Evolutionary conservation across 2,329 filamentous ascomycete species (phyloP).

Genomic region (Colletotrichum euphorbiae): DNA sequence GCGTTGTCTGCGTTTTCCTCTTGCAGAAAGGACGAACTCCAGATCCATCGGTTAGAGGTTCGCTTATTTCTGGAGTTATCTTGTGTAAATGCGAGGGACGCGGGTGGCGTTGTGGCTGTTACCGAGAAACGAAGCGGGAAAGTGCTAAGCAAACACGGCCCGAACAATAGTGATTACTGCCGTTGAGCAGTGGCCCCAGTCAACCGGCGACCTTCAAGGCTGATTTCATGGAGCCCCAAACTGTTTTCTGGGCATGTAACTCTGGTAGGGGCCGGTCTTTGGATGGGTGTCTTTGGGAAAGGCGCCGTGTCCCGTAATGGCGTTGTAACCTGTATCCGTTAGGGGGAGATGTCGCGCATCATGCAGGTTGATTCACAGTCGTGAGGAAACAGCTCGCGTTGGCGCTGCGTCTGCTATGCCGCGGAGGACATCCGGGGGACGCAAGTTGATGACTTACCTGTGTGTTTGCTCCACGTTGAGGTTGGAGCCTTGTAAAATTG

Average conservation of each 20-base stretch:
- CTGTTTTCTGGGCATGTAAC: no score
- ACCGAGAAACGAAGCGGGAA: constrained; percentile 12
- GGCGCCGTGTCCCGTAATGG: not conserved
- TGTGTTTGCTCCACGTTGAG: constrained; percentile 13
- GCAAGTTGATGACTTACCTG: not conserved
- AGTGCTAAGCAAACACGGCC: constrained; percentile 20
- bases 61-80: not conserved
- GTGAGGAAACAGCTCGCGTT: not conserved
- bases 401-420: not conserved
- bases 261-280: no score
- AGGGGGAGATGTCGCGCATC: constrained; percentile 2
- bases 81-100: constrained; percentile 17
- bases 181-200: constrained; percentile 1
- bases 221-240: no score
- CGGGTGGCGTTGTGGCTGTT: constrained; percentile 24
- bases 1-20: constrained; percentile 11
- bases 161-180: constrained; percentile 11
- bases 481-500: not conserved
- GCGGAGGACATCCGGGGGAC: constrained; percentile 18
- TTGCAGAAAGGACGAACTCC: not conserved
- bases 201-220: no score
- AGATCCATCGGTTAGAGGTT: not conserved
- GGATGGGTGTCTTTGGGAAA: not conserved
- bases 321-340: not conserved
- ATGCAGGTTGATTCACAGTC: constrained; percentile 22